Percentiles rank a stretch among this genome's conserved stretches.
These are phyloP conservation scores for Porphyra umbilicalis DNA, from an alignment of 31 red algal genomes.

Conservation along the genomic window DNA sequence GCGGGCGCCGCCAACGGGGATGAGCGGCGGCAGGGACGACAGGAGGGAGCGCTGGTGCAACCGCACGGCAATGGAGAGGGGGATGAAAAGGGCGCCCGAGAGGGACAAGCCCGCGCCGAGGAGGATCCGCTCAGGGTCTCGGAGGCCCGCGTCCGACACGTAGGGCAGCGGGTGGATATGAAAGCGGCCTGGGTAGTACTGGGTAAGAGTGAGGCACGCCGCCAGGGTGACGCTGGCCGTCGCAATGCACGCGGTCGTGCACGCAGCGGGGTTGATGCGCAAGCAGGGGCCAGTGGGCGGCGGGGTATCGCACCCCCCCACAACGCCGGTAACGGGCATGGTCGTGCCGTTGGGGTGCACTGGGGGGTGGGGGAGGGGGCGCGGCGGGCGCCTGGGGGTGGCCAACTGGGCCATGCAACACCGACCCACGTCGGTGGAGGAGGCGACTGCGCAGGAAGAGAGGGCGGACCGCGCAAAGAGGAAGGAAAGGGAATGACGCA, in stretches of 20 bases:
- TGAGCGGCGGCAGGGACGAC: neutral
- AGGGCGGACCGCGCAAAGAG: too few relatives aligned
- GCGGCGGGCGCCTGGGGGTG: too few relatives aligned
- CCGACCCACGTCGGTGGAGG: too few relatives aligned
- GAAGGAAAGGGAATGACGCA: too few relatives aligned
- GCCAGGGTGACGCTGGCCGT: slow-evolving; percentile 16
- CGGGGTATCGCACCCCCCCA: too few relatives aligned
- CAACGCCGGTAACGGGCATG: too few relatives aligned
- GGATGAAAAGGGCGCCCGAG: slow-evolving; percentile 31
- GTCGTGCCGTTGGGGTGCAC: too few relatives aligned
- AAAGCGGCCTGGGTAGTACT: slow-evolving; percentile 52
- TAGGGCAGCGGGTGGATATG: slow-evolving; percentile 51
- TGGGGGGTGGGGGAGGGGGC: too few relatives aligned
- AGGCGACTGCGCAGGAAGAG: too few relatives aligned
- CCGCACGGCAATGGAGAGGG: slow-evolving; percentile 5
- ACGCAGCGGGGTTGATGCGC: neutral
- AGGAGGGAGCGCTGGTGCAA: neutral
- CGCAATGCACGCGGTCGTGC: neutral
- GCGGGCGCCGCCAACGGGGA: neutral
- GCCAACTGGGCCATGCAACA: too few relatives aligned
- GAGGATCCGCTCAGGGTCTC: slow-evolving; percentile 51
- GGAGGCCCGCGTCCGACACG: slow-evolving; percentile 56
- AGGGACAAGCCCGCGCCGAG: slow-evolving; percentile 16
- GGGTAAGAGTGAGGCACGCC: slow-evolving; percentile 25
- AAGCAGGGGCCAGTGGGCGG: neutral